Percentiles rank a stretch among this genome's conserved stretches.
Conservation (phyloP, 768 basidiomycete species). For the Suillus bovinus region DNA sequence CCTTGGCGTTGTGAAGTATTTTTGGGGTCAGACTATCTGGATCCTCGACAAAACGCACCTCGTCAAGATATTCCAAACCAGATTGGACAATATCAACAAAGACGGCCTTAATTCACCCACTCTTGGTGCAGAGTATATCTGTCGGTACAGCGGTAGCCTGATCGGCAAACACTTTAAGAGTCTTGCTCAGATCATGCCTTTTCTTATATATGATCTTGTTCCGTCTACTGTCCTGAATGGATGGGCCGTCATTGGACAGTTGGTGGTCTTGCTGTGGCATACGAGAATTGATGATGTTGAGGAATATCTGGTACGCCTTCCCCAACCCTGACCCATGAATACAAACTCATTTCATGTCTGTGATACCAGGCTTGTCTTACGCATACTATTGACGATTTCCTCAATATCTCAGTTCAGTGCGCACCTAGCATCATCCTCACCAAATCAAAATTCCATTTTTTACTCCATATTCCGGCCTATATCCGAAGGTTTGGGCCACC, state of each 20-base stretch:
- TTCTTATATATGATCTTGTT: conserved; percentile 34
- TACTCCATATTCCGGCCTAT: conserved; percentile 27
- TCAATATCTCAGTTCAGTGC: conserved; percentile 16
- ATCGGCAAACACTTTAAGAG: no score
- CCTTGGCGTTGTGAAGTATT: no score
- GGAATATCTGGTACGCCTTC: conserved; percentile 31
- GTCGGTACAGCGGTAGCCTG: no score
- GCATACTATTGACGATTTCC: conserved; percentile 25
- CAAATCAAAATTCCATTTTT: conserved; percentile 35
- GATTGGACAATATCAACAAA: no score
- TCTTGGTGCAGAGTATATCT: no score
- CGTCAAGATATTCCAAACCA: no score
- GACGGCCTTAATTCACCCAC: no score
- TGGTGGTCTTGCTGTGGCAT: conserved; percentile 43
- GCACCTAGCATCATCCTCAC: conserved; percentile 26
- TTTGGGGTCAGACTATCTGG: no score
- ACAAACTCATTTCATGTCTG: background rate
- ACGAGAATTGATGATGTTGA: conserved; percentile 38
- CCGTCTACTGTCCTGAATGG: conserved; percentile 23
- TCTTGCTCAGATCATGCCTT: conserved; percentile 15
- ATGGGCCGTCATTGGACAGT: conserved; percentile 34
- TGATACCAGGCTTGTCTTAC: conserved; percentile 12
- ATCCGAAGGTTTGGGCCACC: conserved; percentile 31
- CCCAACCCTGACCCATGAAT: background rate
- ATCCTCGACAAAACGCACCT: no score